phyloP scores from a whole-genome alignment of 2,329 filamentous ascomycete genomes.

The Ceratocystis diversiconidia region DNA sequence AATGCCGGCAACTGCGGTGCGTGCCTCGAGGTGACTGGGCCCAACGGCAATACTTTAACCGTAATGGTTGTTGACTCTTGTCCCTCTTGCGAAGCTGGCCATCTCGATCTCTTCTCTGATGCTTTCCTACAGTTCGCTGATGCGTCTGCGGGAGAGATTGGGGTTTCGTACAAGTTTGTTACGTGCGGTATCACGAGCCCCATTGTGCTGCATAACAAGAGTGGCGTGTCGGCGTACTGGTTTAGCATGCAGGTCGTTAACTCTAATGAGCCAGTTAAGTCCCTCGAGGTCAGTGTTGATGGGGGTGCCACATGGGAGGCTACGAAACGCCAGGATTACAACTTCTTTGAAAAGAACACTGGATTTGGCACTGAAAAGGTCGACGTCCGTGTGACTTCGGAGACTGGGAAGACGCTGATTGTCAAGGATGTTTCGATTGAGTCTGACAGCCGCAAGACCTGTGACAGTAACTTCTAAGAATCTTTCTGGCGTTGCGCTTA shows the following conservation, averaged over 20 bases:
- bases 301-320: conserved; percentile 42
- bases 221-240: conserved; percentile 31
- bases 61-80: conserved; percentile 46
- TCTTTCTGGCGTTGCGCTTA: not conserved
- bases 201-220: conserved; percentile 32
- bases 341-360: conserved; percentile 46
- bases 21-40: conserved; percentile 46
- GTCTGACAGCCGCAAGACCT: conserved; percentile 23
- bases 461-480: conserved; percentile 25
- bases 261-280: conserved; percentile 40
- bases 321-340: conserved; percentile 41
- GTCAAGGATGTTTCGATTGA: conserved; percentile 37
- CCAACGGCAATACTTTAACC: conserved; percentile 41
- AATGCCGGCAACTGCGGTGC: conserved; percentile 42
- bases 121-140: conserved; percentile 29
- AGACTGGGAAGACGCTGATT: conserved; percentile 35
- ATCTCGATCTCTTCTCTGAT: conserved; percentile 33
- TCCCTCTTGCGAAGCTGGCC: conserved; percentile 28
- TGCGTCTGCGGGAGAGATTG: conserved; percentile 26
- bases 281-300: conserved; percentile 47
- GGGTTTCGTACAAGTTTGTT: conserved; percentile 27
- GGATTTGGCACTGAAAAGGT: conserved; percentile 43
- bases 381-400: conserved; percentile 41
- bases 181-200: conserved; percentile 31
- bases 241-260: conserved; percentile 46